phyloP scores from a whole-genome alignment of 2,329 filamentous ascomycete genomes.

The Cladosporium phlei region DNA sequence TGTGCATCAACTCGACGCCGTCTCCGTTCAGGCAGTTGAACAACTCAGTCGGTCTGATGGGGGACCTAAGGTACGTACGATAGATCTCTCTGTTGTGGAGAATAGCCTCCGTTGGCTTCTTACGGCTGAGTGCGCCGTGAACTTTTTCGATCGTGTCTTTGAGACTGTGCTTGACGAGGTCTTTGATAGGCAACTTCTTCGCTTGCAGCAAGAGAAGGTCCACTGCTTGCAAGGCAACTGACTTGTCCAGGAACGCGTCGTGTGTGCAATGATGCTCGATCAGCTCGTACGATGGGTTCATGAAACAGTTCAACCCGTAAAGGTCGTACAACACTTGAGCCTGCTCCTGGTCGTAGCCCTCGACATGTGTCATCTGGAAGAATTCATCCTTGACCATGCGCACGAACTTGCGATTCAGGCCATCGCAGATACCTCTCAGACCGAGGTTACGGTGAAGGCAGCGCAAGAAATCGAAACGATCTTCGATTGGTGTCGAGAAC shows the following conservation, averaged over 20 bases:
- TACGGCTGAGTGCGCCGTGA: conserved; percentile 73
- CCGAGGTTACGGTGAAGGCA: conserved; percentile 81
- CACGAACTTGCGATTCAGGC: conserved; percentile 79
- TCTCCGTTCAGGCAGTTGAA: conserved; percentile 77
- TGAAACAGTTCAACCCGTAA: conserved; percentile 65
- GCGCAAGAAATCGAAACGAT: conserved; percentile 73
- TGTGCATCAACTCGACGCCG: conserved; percentile 65
- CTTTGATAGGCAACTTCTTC: conserved; percentile 80
- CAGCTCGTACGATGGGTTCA: conserved; percentile 33
- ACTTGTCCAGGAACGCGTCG: conserved; percentile 69
- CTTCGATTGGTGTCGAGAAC: conserved; percentile 64
- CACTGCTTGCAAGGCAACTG: conserved; percentile 73
- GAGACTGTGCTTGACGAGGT: conserved; percentile 84
- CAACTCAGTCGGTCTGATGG: conserved; percentile 75
- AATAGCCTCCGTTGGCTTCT: conserved; percentile 74
- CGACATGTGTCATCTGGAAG: conserved; percentile 66
- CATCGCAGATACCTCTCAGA: conserved; percentile 77
- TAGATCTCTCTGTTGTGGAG: conserved; percentile 84
- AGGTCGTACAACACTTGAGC: conserved; percentile 80
- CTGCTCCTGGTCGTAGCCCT: conserved; percentile 81
- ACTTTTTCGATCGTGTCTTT: conserved; percentile 89
- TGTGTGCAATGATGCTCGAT: conserved; percentile 72
- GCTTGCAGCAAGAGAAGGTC: conserved; percentile 79
- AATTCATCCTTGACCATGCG: conserved; percentile 86
- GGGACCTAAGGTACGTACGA: conserved; percentile 72